phyloP scores from a whole-genome alignment of 176 grass and related monocot species.

The Puccinellia tenuiflora region DNA sequence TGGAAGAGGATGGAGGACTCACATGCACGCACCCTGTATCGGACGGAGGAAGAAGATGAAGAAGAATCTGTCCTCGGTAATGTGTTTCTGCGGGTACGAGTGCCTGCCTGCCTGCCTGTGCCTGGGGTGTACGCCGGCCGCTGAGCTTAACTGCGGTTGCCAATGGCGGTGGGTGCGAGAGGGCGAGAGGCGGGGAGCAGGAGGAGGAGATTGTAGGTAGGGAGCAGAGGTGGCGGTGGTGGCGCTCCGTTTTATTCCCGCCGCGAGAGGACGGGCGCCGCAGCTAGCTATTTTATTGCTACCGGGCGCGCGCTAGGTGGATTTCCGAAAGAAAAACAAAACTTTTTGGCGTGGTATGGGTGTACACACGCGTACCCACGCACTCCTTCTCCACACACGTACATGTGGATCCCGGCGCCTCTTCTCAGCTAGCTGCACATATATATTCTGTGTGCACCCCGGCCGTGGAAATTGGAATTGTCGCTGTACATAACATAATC shows the following conservation, averaged over 20 bases:
- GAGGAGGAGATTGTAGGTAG: neutral
- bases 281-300: neutral
- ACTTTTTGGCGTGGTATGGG: neutral
- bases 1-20: neutral
- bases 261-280: neutral
- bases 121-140: neutral
- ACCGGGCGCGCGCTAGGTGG: neutral
- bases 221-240: neutral
- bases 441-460: too few relatives aligned
- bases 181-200: neutral
- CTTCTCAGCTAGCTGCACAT: neutral
- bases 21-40: neutral
- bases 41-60: neutral
- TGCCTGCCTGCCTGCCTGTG: neutral
- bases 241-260: slow-evolving; percentile 3
- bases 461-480: neutral
- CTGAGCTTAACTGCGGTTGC: neutral
- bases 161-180: neutral
- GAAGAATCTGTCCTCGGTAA: neutral
- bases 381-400: neutral
- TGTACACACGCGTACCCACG: neutral
- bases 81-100: neutral
- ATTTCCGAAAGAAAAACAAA: too few relatives aligned
- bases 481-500: neutral
- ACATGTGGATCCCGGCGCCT: neutral